phyloP scores from a whole-genome alignment of 2,329 filamentous ascomycete species.

The Aspergillus glaucus region DNA sequence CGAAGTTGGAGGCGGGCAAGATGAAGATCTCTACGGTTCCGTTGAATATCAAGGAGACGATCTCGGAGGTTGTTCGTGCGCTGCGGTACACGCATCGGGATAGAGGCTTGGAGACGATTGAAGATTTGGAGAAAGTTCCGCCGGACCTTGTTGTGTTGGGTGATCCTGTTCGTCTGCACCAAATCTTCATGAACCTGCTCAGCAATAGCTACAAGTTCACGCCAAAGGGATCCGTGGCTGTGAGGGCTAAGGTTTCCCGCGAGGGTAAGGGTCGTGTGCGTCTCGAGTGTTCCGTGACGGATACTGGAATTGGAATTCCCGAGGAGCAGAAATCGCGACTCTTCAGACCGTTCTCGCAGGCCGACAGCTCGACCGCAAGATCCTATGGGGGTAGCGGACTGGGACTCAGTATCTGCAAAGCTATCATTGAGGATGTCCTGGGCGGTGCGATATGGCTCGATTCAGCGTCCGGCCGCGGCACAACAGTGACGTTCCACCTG shows the following conservation, averaged over 20 bases:
- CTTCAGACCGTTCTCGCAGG: slow-evolving; percentile 89
- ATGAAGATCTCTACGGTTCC: slow-evolving; percentile 84
- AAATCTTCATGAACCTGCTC: slow-evolving; percentile 74
- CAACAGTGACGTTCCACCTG: slow-evolving; percentile 70
- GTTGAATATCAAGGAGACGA: slow-evolving; percentile 66
- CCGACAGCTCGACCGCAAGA: slow-evolving; percentile 80
- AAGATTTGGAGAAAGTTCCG: slow-evolving; percentile 58
- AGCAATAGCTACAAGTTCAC: slow-evolving; percentile 95
- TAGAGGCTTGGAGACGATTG: slow-evolving; percentile 53
- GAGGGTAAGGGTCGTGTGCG: slow-evolving; percentile 66
- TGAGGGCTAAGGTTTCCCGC: slow-evolving; percentile 65
- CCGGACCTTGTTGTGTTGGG: slow-evolving; percentile 65
- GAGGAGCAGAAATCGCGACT: slow-evolving; percentile 70
- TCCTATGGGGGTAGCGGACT: slow-evolving; percentile 90
- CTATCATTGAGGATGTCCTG: slow-evolving; percentile 87
- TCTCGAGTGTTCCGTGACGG: slow-evolving; percentile 77
- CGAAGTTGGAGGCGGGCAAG: slow-evolving; percentile 76
- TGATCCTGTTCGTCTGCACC: slow-evolving; percentile 74
- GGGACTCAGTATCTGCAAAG: slow-evolving; percentile 90
- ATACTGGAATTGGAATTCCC: slow-evolving; percentile 88
- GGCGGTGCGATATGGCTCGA: slow-evolving; percentile 77
- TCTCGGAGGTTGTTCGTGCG: slow-evolving; percentile 58
- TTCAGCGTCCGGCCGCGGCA: slow-evolving; percentile 58
- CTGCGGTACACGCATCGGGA: slow-evolving; percentile 59
- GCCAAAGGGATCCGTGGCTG: slow-evolving; percentile 75